Evolutionary conservation across 75 land plant species (phyloP).

Genomic region (Picea glauca): DNA sequence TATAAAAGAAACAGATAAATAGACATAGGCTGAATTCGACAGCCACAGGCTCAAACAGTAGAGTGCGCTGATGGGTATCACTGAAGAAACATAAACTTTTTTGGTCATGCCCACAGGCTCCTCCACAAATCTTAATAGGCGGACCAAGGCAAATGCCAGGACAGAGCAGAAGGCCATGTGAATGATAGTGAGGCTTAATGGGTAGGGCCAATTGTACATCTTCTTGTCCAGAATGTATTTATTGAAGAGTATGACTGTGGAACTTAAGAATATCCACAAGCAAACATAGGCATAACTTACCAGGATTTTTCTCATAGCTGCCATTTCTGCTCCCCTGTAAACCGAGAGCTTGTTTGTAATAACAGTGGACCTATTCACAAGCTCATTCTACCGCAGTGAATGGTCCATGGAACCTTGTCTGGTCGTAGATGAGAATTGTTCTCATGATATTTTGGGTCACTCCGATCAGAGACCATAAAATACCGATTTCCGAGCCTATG

Average conservation of each 20-base stretch:
- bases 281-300: conserved; percentile 22
- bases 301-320: conserved; percentile 4
- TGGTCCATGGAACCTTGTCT: no score
- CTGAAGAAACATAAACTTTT: conserved; percentile 22
- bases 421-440: no score
- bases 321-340: background rate
- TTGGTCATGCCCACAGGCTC: conserved; percentile 22
- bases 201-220: conserved; percentile 30
- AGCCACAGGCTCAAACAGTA: conserved; percentile 27
- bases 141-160: conserved; percentile 17
- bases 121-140: conserved; percentile 16
- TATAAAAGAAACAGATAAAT: conserved; percentile 25
- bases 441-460: no score
- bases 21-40: conserved; percentile 26
- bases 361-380: no score
- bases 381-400: no score
- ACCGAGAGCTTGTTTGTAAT: background rate
- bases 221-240: conserved; percentile 29
- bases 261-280: conserved; percentile 25
- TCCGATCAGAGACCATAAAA: no score
- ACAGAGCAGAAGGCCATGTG: conserved; percentile 27
- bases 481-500: no score
- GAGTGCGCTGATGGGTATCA: conserved; percentile 28
- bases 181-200: conserved; percentile 26
- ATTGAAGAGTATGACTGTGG: conserved; percentile 27